These are phyloP conservation scores for Quercus robur DNA, from an alignment of 306 rosid genomes.

Conservation along the genomic window DNA sequence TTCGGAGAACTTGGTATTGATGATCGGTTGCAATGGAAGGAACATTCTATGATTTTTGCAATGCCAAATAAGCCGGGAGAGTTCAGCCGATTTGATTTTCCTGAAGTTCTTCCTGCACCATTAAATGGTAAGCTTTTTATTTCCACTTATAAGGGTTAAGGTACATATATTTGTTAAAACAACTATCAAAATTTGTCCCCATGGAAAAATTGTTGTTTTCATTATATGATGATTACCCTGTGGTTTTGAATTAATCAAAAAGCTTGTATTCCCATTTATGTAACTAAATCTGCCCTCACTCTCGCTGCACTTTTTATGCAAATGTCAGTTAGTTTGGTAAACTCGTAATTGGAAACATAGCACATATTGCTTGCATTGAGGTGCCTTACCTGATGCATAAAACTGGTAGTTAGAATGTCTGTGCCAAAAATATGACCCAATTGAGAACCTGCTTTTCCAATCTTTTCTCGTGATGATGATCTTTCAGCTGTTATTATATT, in stretches of 20 bases:
- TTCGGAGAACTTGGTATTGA: conserved; percentile 93
- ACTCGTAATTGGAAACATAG: neutral
- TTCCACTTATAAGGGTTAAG: conserved; percentile 4
- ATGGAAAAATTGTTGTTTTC: neutral
- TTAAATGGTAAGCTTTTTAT: conserved; percentile 66
- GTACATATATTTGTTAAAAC: conserved; percentile 5
- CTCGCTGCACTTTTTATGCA: neutral
- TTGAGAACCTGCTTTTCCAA: neutral
- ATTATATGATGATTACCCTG: neutral
- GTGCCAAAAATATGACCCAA: neutral
- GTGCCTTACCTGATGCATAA: neutral
- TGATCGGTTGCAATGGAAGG: conserved; percentile 98
- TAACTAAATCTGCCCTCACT: neutral
- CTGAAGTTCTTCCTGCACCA: conserved; percentile 80
- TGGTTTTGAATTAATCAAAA: neutral
- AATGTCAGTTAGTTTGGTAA: neutral
- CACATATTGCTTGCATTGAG: neutral
- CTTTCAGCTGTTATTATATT: neutral
- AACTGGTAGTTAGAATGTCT: neutral
- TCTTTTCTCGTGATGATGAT: neutral
- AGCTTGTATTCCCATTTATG: too few species aligned
- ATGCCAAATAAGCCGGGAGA: conserved; percentile 96
- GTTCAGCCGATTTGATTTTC: conserved; percentile 94
- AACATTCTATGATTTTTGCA: conserved; percentile 98
- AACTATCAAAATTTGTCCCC: conserved; percentile 8